Percentiles rank a stretch among this genome's conserved stretches.
Conservation (phyloP, 2,329 filamentous ascomycete genomes). For the Neurospora sp. region DNA sequence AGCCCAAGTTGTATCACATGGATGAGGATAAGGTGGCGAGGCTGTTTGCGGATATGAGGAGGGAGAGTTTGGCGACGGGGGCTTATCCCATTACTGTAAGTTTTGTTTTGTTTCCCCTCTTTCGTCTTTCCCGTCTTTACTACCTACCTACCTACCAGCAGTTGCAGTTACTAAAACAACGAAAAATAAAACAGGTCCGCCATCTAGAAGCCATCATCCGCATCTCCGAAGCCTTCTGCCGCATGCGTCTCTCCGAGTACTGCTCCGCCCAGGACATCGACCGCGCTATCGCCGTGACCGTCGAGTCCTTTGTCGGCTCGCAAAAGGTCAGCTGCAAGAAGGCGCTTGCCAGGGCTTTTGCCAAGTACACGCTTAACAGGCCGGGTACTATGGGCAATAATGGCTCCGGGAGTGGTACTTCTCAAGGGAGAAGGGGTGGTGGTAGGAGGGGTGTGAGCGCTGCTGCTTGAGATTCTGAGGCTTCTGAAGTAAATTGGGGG, state of each 20-base stretch:
- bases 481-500: not conserved
- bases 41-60: conserved; percentile 90
- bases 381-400: conserved; percentile 28
- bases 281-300: conserved; percentile 90
- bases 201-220: conserved; percentile 97
- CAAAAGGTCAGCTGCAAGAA: conserved; percentile 99
- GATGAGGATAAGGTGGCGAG: conserved; percentile 95
- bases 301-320: conserved; percentile 90
- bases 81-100: conserved; percentile 96
- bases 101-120: conserved; percentile 12
- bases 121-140: too few species aligned
- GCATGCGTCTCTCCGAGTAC: conserved; percentile 97
- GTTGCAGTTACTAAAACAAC: too few species aligned
- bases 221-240: conserved; percentile 87
- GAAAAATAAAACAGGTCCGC: conserved; percentile 55
- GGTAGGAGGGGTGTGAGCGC: not conserved
- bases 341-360: conserved; percentile 84
- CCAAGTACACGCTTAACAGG: conserved; percentile 70
- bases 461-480: not conserved
- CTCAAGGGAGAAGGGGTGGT: not conserved
- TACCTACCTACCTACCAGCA: too few species aligned
- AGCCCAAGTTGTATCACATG: conserved; percentile 91
- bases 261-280: conserved; percentile 86
- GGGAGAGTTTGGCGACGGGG: conserved; percentile 85
- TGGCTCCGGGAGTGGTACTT: not conserved